Evolutionary conservation across 371 early-diverging fungal species (phyloP).

Genomic region (Mortierella sp.): DNA sequence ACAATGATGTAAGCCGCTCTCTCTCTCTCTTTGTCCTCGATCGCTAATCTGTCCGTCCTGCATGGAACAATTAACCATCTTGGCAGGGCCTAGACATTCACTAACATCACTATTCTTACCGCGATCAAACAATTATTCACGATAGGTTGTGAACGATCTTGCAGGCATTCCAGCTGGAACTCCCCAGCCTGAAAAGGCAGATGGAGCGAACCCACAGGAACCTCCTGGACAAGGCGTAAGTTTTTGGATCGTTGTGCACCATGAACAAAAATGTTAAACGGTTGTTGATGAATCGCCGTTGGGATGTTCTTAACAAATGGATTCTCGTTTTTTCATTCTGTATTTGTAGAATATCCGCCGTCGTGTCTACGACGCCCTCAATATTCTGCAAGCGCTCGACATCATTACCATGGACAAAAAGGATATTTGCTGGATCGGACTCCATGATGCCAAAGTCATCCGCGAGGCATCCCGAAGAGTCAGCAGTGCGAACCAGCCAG

Average conservation of each 20-base stretch:
- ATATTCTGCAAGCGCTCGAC: constrained; percentile 82
- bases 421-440: constrained; percentile 81
- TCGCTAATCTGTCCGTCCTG: background rate
- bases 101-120: constrained; percentile 2
- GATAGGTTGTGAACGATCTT: constrained; percentile 41
- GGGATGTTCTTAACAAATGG: background rate
- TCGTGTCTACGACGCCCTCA: constrained; percentile 85
- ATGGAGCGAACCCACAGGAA: constrained; percentile 20
- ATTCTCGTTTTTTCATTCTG: background rate
- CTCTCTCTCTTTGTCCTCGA: background rate
- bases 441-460: constrained; percentile 30
- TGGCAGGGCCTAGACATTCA: background rate
- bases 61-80: background rate
- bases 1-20: constrained; percentile 67
- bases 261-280: background rate
- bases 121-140: background rate
- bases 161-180: constrained; percentile 23
- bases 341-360: constrained; percentile 75
- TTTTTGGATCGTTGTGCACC: background rate
- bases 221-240: constrained; percentile 38
- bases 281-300: background rate
- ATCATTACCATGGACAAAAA: constrained; percentile 78
- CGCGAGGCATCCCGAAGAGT: constrained; percentile 21
- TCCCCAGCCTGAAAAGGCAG: constrained; percentile 1
- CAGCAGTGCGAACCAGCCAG: background rate